Conservation (phyloP, 768 basidiomycete species). For the Tylopilus sp. region DNA sequence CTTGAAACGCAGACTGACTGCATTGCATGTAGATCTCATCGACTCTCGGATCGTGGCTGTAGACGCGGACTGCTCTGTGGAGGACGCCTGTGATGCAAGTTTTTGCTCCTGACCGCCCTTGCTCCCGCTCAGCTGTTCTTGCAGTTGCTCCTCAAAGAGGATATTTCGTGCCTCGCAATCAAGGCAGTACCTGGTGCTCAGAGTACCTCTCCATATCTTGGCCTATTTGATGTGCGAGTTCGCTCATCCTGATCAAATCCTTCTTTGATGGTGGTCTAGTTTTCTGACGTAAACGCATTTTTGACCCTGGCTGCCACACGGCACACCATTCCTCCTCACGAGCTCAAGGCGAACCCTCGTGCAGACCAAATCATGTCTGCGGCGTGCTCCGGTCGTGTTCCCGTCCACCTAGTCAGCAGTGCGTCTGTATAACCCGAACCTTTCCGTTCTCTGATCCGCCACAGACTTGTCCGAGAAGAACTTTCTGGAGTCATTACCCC, state of each 20-base stretch:
- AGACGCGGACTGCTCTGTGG: slow-evolving; percentile 70
- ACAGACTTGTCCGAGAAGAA: slow-evolving; percentile 86
- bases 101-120: not conserved
- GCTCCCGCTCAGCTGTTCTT: not conserved
- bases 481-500: slow-evolving; percentile 58
- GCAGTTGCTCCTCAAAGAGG: slow-evolving; percentile 61
- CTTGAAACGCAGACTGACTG: not conserved
- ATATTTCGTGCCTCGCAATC: slow-evolving; percentile 64
- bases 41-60: slow-evolving; percentile 65
- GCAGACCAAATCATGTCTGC: slow-evolving; percentile 69
- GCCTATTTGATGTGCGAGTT: slow-evolving; percentile 70
- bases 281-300: slow-evolving; percentile 86
- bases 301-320: slow-evolving; percentile 77
- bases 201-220: slow-evolving; percentile 37
- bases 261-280: slow-evolving; percentile 42
- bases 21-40: slow-evolving; percentile 52
- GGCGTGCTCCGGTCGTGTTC: slow-evolving; percentile 69
- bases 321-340: slow-evolving; percentile 63
- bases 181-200: slow-evolving; percentile 32
- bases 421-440: slow-evolving; percentile 25
- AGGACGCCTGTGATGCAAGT: slow-evolving; percentile 78
- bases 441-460: not conserved
- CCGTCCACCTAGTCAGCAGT: slow-evolving; percentile 79
- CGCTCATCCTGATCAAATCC: not conserved
- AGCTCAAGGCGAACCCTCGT: slow-evolving; percentile 55